Evolutionary conservation across 257 asterid species (phyloP).

Genomic region (Solanum peruvianum): DNA sequence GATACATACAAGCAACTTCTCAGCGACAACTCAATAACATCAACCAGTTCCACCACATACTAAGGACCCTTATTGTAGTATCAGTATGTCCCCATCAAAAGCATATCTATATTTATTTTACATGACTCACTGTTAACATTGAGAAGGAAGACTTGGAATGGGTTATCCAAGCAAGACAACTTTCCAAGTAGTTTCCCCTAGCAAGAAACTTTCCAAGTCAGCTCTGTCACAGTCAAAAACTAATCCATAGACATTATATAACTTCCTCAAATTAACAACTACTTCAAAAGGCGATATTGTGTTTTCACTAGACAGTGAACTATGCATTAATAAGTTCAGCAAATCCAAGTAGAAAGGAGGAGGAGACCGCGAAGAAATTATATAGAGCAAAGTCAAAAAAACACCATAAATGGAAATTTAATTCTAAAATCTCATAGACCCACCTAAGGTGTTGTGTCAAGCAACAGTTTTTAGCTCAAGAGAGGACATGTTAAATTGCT

Average conservation of each 20-base stretch:
- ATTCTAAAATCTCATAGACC: not conserved
- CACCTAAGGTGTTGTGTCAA: not conserved
- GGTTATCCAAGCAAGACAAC: not conserved
- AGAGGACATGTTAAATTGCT: not conserved
- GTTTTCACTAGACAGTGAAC: not conserved
- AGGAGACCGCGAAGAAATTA: not conserved
- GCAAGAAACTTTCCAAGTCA: not conserved
- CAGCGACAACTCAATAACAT: not conserved
- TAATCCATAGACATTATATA: not conserved
- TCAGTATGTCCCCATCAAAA: not conserved
- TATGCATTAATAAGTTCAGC: not conserved
- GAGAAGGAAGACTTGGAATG: not conserved
- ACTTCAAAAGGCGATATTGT: not conserved
- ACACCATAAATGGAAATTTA: not conserved
- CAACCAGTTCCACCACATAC: not conserved
- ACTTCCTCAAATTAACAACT: not conserved
- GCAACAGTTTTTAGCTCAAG: not conserved
- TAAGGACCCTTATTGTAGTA: not conserved
- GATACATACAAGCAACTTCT: not conserved
- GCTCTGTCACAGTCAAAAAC: not conserved
- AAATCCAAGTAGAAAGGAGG: not conserved
- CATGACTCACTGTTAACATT: not conserved
- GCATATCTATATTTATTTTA: not conserved
- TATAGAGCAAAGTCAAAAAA: not conserved
- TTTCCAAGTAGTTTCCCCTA: not conserved